These are phyloP conservation scores for Exophiala viscosa DNA, from an alignment of 2,329 filamentous ascomycete genomes.

Conservation along the genomic window DNA sequence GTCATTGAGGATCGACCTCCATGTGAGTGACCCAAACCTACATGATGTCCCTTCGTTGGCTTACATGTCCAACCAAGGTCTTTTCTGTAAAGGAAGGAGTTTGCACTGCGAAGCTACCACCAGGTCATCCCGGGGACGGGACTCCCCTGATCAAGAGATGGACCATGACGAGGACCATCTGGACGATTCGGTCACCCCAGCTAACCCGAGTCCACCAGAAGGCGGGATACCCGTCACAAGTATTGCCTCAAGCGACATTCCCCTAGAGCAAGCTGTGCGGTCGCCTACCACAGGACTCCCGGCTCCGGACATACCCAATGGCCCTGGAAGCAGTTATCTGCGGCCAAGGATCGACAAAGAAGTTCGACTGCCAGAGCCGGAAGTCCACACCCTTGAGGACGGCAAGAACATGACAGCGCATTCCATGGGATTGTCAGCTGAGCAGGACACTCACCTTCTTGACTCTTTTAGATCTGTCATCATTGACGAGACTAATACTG, in stretches of 20 bases:
- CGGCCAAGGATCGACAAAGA: constrained; percentile 9
- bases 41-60: not conserved
- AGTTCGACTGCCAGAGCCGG: constrained; percentile 5
- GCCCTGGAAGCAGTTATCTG: constrained; percentile 1
- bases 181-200: not conserved
- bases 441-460: constrained; percentile 48
- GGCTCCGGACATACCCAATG: not conserved
- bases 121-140: constrained; percentile 18
- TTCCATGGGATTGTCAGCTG: constrained; percentile 44
- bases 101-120: constrained; percentile 29
- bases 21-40: constrained; percentile 35
- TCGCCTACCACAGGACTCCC: constrained; percentile 4
- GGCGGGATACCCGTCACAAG: not conserved
- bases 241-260: constrained; percentile 7
- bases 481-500: constrained; percentile 42
- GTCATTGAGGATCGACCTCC: constrained; percentile 45
- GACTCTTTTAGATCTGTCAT: constrained; percentile 48
- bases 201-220: not conserved
- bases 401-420: constrained; percentile 43
- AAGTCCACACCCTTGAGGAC: constrained; percentile 42
- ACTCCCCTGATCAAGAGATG: constrained; percentile 4
- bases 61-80: constrained; percentile 21
- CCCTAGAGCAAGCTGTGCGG: not conserved
- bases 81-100: constrained; percentile 30
- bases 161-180: constrained; percentile 12